phyloP scores from a whole-genome alignment of 805 yeast genomes.

The Suhomyces xylopsoci region DNA sequence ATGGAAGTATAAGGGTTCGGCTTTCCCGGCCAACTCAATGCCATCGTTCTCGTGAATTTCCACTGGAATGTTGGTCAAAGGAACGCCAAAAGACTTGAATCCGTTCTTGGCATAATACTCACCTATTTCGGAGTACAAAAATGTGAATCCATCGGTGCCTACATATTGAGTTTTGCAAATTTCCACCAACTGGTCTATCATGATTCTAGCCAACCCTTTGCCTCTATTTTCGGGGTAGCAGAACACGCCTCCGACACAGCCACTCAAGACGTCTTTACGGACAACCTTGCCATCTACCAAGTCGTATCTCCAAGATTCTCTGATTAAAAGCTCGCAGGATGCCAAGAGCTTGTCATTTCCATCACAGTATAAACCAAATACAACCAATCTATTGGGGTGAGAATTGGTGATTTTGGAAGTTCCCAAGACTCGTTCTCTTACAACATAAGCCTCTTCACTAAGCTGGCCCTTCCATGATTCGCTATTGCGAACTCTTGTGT shows the following conservation, averaged over 20 bases:
- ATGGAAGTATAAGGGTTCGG: conserved; percentile 18
- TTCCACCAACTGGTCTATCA: conserved; percentile 37
- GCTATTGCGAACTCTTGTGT: conserved; percentile 34
- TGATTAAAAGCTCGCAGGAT: conserved; percentile 33
- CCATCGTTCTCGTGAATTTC: conserved; percentile 5
- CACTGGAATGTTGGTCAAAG: conserved; percentile 26
- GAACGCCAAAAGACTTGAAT: conserved; percentile 37
- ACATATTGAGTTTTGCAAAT: conserved; percentile 18
- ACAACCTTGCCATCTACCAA: conserved; percentile 14
- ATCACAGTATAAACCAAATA: conserved; percentile 23
- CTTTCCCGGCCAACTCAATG: neutral
- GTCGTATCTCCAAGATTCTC: conserved; percentile 27
- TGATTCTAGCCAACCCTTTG: conserved; percentile 36
- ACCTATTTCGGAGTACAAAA: conserved; percentile 43
- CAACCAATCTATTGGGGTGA: conserved; percentile 16
- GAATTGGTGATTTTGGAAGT: conserved; percentile 19
- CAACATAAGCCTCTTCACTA: conserved; percentile 29
- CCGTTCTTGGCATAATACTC: conserved; percentile 40
- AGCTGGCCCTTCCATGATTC: conserved; percentile 37
- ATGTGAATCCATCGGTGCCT: conserved; percentile 33
- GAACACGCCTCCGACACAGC: conserved; percentile 43
- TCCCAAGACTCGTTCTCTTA: conserved; percentile 31
- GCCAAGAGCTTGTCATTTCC: conserved; percentile 20
- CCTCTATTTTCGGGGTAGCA: conserved; percentile 36
- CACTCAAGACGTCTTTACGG: conserved; percentile 22